phyloP scores from a whole-genome alignment of 2,329 filamentous ascomycete species.

The Thermothelomyces thermophilus region DNA sequence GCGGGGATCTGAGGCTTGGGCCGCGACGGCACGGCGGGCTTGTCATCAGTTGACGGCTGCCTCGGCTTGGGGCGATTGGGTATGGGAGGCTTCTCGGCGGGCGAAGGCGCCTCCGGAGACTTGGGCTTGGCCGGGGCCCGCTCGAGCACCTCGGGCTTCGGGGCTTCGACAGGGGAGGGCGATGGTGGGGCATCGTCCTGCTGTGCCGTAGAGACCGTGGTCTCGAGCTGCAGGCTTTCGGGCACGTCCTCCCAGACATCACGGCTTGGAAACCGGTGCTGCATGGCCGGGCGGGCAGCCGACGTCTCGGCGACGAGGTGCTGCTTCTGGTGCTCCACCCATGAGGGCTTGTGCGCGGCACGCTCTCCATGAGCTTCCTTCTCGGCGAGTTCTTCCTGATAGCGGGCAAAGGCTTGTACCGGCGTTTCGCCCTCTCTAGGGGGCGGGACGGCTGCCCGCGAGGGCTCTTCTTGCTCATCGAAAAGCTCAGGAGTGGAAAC shows the following conservation, averaged over 20 bases:
- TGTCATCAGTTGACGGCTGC: constrained; percentile 31
- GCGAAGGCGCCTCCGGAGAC: constrained; percentile 11
- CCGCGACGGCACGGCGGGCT: constrained; percentile 43
- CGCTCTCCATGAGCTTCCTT: constrained; percentile 38
- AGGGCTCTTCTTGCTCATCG: constrained; percentile 26
- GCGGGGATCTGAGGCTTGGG: constrained; percentile 56
- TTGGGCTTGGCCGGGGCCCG: constrained; percentile 43
- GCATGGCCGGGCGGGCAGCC: constrained; percentile 46
- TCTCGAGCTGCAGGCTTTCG: constrained; percentile 72
- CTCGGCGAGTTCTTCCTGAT: constrained; percentile 59
- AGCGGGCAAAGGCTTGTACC: constrained; percentile 59
- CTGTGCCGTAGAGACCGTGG: constrained; percentile 57
- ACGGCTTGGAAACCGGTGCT: constrained; percentile 77
- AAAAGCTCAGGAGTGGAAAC: constrained; percentile 70
- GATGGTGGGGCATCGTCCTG: constrained; percentile 37
- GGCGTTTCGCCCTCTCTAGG: constrained; percentile 46
- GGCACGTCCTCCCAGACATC: constrained; percentile 95
- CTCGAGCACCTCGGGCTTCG: constrained; percentile 57
- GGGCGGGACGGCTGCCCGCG: constrained; percentile 23
- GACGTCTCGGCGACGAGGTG: constrained; percentile 44
- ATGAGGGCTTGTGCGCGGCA: constrained; percentile 39
- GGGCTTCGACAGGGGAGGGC: constrained; percentile 34
- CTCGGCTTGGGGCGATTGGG: constrained; percentile 51
- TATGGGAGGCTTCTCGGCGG: constrained; percentile 38
- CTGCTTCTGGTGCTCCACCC: constrained; percentile 42